Conservation (phyloP, 2,329 filamentous ascomycete species). For the Ophiostoma sp. region DNA sequence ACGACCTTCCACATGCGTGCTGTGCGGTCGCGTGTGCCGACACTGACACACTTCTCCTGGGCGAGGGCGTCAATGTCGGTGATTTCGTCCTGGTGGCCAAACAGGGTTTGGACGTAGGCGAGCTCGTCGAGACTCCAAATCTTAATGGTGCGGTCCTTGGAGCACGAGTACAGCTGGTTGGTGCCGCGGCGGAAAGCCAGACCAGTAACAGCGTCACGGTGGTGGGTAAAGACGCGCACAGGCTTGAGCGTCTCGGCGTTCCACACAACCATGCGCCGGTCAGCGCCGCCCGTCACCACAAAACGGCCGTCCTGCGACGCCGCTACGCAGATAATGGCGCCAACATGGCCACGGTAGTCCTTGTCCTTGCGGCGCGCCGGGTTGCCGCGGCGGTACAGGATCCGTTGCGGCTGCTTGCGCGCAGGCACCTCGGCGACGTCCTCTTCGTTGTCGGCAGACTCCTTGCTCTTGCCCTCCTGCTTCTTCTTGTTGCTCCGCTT, state of each 20-base stretch:
- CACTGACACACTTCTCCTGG: conserved; percentile 85
- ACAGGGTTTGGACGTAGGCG: conserved; percentile 92
- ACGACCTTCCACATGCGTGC: conserved; percentile 94
- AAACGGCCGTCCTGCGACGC: conserved; percentile 88
- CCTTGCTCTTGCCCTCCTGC: conserved; percentile 4
- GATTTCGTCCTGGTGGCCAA: conserved; percentile 91
- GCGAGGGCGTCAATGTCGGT: conserved; percentile 79
- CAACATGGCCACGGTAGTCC: conserved; percentile 74
- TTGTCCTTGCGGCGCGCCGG: conserved; percentile 61
- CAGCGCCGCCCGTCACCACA: conserved; percentile 84
- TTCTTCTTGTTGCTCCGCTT: conserved; percentile 56
- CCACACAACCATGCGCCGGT: conserved; percentile 85
- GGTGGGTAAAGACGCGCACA: conserved; percentile 82
- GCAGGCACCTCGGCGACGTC: conserved; percentile 56
- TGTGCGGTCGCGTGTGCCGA: conserved; percentile 86
- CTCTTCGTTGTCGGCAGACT: background rate
- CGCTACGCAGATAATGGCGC: conserved; percentile 77
- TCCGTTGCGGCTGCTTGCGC: conserved; percentile 61
- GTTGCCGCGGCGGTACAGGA: conserved; percentile 64
- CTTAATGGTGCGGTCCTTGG: conserved; percentile 90
- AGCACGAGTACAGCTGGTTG: conserved; percentile 90
- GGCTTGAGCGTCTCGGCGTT: conserved; percentile 76
- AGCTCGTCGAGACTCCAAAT: conserved; percentile 91
- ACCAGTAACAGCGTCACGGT: conserved; percentile 82
- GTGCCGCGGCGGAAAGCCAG: conserved; percentile 83